Evolutionary conservation across 106 monocot species (phyloP), one percentile per base, ranked within the genome.

Genomic region (Acorus calamus): DNA sequence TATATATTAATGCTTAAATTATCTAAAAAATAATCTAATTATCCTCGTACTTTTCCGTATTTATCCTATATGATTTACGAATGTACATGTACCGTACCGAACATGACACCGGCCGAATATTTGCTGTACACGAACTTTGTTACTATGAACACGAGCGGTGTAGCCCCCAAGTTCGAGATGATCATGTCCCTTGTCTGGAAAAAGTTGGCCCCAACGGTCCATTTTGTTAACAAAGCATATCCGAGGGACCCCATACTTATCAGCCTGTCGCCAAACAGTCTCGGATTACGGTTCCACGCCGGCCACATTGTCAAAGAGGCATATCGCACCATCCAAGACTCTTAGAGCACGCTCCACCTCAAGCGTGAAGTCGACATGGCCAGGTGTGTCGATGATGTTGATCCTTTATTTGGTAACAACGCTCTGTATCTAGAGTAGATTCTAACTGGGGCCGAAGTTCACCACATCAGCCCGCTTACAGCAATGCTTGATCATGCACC

Each of bases 241-340:
- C 69, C 94, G 80, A 11, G 94, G 94, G 61, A 96, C 94, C 55
- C 90, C 94, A 74, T 96, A 96, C 64, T 75, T 90, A 73, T 96
- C 94, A 55, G 94, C 94, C 68, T 96, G 94, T 60, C 94, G 77
- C 94, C 94, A 96, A 14, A 96, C 94, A 70, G 94, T 96, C 74
- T 96, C 94, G 60, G 94, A 96, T 60, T 96, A 90, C 7, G 94
- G 94, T 65, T 96, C 94, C 42, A 96, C 94, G 14, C 94, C 94
- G 50, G 94, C 94, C 55, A 96, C 94, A 66, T 87, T 90, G 43
- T 96, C 94, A 53, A 96, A 96, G 61, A 96, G 74, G 68, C 94
- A 96, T 71, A 96, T 91, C n/a, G 94, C 80, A 70, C 87, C 94
- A 76, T 96, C 94, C 56, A 96, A 77, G 9, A 96, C 94, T 69